Evolutionary conservation across 1,139 yeast species (phyloP), one percentile per base, ranked within the genome.

Genomic region (Blastobotrys capitulatus): DNA sequence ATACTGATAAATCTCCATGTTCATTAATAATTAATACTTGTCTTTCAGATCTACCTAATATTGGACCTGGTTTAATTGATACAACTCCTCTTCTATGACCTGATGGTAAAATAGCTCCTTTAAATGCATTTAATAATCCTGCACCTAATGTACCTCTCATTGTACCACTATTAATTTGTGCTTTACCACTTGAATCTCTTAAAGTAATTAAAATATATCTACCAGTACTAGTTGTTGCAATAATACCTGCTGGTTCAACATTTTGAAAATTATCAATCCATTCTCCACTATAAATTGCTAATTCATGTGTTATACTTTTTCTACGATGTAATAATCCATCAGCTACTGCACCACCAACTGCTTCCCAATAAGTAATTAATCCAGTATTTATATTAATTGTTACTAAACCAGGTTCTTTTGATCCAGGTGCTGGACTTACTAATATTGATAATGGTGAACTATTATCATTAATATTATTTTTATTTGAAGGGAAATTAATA

Each of bases 231-330:
- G 96, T 87, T 6, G 89, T 78, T 10, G 86, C 64, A 1, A 83
- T 72, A 6, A 88, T 69, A 1, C 96, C 95, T 2, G 86, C 81
- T 0, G 94, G 92, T 56, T 85, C 90, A 15, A 83, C 75, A 54
- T 78, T 79, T 53, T 80, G 78, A 1, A 83, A 77, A 41, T 74
- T 63, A 1, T 81, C 78, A 25, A 87, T 72, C 44, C 56, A 58
- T 59, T 72, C 60, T 54, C 66, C 61, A 47, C 65, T 55, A 42
- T 70, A 68, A 5, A 76, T 59, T 43, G 67, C 69, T 26, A 74
- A 62, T 3, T 63, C 57, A 13, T 69, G 65, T 42, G 65, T 68
- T 16, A 71, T 63, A 38, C 62, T 63, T 45, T 73, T 76, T 39
- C 73, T 71, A 39, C 69, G 68, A 34, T 69, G 68, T 19, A 77